These are phyloP conservation scores for Mediolabrus comicus DNA, from an alignment of 108 stramenopile species.

Conservation along the genomic window DNA sequence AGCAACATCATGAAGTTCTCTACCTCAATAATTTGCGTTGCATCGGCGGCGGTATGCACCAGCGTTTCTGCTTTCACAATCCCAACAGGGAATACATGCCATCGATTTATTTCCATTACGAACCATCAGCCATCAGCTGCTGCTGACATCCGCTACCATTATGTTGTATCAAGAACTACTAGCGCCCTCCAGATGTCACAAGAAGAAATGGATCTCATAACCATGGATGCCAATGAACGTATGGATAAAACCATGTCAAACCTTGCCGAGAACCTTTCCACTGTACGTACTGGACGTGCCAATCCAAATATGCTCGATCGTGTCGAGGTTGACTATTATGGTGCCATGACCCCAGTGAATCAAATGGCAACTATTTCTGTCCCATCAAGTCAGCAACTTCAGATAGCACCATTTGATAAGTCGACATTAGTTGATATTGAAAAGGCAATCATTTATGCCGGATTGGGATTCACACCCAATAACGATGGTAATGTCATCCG, in stretches of 20 bases:
- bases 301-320: constrained; percentile 87
- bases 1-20: constrained; percentile 29
- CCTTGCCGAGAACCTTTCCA: constrained; percentile 66
- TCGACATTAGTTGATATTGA: constrained; percentile 71
- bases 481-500: constrained; percentile 91
- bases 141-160: neutral
- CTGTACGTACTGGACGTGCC: constrained; percentile 92
- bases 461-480: constrained; percentile 85
- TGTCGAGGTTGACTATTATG: constrained; percentile 91
- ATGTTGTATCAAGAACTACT: neutral
- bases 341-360: constrained; percentile 86
- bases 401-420: constrained; percentile 89
- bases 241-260: constrained; percentile 90
- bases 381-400: constrained; percentile 85
- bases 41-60: constrained; percentile 2
- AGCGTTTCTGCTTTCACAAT: constrained; percentile 17
- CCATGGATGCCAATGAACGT: constrained; percentile 66
- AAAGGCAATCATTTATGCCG: constrained; percentile 86
- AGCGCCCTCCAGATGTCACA: constrained; percentile 31
- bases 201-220: constrained; percentile 48
- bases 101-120: neutral
- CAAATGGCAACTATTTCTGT: constrained; percentile 89
- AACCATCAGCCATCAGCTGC: neutral
- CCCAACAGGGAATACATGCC: constrained; percentile 1
- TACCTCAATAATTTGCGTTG: constrained; percentile 12